Conservation (phyloP, 169 alveolate species). For the Eimeria maxima region DNA sequence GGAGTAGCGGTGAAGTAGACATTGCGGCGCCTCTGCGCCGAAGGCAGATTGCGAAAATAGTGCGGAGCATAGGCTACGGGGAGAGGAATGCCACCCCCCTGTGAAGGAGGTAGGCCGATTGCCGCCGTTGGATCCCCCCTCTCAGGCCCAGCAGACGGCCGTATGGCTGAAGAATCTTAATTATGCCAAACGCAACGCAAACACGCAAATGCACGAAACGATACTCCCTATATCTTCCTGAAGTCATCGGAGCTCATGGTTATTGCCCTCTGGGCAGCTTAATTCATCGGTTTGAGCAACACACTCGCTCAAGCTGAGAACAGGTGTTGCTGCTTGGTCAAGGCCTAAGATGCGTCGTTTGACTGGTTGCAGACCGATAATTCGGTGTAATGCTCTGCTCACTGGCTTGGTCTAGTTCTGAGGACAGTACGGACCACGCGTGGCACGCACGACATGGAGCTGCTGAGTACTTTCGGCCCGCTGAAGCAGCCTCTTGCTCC, state of each 20-base stretch:
- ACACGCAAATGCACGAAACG: background rate
- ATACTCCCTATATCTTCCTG: background rate
- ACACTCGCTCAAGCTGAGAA: too few relatives aligned
- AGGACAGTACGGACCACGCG: constrained; percentile 60
- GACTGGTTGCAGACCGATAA: background rate
- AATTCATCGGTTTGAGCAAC: background rate
- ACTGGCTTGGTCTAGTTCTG: constrained; percentile 43
- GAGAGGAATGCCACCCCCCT: constrained; percentile 72
- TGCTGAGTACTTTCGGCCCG: background rate
- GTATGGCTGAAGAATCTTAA: background rate
- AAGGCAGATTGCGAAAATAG: constrained; percentile 60
- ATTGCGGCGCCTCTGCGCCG: constrained; percentile 74
- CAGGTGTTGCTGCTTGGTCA: background rate
- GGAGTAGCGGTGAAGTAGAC: constrained; percentile 71
- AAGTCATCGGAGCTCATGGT: background rate
- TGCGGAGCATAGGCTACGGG: constrained; percentile 77
- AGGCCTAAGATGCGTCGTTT: background rate
- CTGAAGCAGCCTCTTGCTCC: constrained; percentile 21
- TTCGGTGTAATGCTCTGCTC: background rate
- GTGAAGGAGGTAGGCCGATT: constrained; percentile 67
- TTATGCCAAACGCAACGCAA: background rate
- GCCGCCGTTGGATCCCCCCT: constrained; percentile 8
- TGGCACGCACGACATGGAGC: constrained; percentile 71
- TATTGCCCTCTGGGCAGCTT: background rate
- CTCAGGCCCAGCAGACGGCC: background rate